Evolutionary conservation across 768 basidiomycete genomes (phyloP).

Genomic region (Paxillus ammoniavirescens): DNA sequence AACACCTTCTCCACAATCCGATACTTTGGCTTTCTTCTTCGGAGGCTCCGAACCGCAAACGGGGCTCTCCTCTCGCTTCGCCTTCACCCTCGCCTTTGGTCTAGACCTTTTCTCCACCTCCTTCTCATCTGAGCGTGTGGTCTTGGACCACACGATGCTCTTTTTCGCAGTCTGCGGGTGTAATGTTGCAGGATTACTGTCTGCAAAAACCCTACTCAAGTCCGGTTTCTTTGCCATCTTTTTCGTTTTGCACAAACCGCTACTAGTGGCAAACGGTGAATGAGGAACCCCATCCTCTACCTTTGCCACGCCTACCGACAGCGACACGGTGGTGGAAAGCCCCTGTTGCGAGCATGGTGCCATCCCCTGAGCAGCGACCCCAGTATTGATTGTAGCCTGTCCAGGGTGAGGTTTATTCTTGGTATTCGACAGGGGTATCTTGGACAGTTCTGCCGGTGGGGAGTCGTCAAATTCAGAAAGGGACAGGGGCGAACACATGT

Average conservation of each 20-base stretch:
- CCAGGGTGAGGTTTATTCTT: slow-evolving; percentile 18
- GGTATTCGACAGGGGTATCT: slow-evolving; percentile 20
- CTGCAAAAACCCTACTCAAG: neutral
- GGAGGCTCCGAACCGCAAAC: slow-evolving; percentile 9
- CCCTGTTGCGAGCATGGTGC: neutral
- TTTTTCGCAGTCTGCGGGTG: slow-evolving; percentile 7
- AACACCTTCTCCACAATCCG: neutral
- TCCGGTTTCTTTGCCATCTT: slow-evolving; percentile 14
- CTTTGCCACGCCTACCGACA: neutral
- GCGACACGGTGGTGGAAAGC: neutral
- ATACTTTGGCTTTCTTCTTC: slow-evolving; percentile 22
- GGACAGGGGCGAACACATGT: slow-evolving; percentile 18
- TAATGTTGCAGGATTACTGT: neutral
- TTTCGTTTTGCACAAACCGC: neutral
- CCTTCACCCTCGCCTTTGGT: neutral
- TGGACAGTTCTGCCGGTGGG: slow-evolving; percentile 17
- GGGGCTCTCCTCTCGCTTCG: slow-evolving; percentile 2
- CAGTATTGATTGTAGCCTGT: neutral
- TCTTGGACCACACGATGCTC: neutral
- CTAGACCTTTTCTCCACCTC: neutral
- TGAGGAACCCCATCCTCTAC: neutral
- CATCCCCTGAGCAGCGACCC: neutral
- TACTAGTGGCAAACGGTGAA: neutral
- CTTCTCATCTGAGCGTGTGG: neutral
- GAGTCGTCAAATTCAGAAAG: slow-evolving; percentile 24